These are phyloP conservation scores for Nemania sp. DNA, from an alignment of 2,329 filamentous ascomycete species.

Conservation along the genomic window DNA sequence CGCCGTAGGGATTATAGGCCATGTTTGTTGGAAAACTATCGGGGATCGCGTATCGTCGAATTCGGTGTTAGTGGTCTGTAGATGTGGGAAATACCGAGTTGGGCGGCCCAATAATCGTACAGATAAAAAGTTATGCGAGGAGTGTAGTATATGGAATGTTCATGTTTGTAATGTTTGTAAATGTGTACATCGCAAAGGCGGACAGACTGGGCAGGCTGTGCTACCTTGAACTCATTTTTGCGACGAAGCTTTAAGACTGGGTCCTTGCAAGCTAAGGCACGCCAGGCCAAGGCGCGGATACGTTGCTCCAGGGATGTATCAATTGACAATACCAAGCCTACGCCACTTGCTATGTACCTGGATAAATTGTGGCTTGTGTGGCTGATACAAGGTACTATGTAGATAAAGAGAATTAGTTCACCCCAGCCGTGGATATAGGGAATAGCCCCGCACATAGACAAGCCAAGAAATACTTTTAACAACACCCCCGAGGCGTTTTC, in stretches of 20 bases:
- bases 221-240: conserved; percentile 31
- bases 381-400: background rate
- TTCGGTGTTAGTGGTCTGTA: background rate
- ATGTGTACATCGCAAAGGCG: conserved; percentile 22
- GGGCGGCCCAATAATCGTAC: background rate
- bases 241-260: conserved; percentile 31
- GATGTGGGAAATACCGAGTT: background rate
- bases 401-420: background rate
- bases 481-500: background rate
- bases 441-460: too few relatives aligned
- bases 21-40: conserved; percentile 55
- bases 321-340: background rate
- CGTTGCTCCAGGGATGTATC: background rate
- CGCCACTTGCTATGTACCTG: conserved; percentile 1
- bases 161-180: too few relatives aligned
- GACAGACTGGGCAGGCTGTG: too few relatives aligned
- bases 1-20: conserved; percentile 70
- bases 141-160: too few relatives aligned
- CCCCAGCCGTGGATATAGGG: background rate
- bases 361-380: conserved; percentile 7
- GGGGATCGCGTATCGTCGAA: conserved; percentile 10
- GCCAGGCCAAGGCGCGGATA: conserved; percentile 10
- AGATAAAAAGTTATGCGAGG: conserved; percentile 1
- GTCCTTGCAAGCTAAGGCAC: conserved; percentile 6
- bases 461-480: too few relatives aligned